Percentiles rank a stretch among this genome's conserved stretches.
phyloP scores from a whole-genome alignment of 164 flowering plant genomes.

The Aristolochia fimbriata region DNA sequence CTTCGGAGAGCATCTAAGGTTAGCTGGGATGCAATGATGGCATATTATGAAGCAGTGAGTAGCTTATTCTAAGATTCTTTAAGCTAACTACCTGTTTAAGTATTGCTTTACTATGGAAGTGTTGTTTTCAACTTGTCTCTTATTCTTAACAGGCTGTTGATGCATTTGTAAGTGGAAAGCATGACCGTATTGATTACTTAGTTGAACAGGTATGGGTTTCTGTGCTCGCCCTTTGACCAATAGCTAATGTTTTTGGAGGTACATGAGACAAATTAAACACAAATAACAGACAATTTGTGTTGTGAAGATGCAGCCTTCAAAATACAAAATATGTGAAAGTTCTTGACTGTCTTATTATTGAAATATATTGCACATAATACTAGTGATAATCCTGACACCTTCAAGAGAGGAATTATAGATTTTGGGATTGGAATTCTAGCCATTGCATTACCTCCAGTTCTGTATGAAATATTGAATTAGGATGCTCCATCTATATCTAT shows the following conservation, averaged over 20 bases:
- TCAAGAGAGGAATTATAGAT: no score
- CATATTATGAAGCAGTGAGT: conserved; percentile 61
- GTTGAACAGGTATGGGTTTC: conserved; percentile 33
- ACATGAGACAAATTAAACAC: neutral
- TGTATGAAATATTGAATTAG: no score
- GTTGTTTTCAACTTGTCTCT: neutral
- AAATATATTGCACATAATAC: neutral
- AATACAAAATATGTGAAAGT: neutral
- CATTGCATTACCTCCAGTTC: no score
- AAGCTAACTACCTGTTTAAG: neutral
- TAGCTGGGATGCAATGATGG: conserved; percentile 45
- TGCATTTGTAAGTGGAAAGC: conserved; percentile 44
- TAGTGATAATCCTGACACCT: neutral
- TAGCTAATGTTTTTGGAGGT: neutral
- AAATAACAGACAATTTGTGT: neutral
- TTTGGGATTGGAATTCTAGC: no score
- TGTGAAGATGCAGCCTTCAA: neutral
- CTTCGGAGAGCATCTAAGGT: conserved; percentile 47
- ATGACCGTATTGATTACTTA: conserved; percentile 27
- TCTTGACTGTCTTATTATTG: neutral
- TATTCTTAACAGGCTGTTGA: conserved; percentile 38
- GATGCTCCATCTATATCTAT: no score
- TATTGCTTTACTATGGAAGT: neutral
- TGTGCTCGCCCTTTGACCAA: neutral
- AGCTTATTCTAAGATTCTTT: neutral